Evolutionary conservation across 306 rosid genomes (phyloP), one percentile per base, ranked within the genome.

Genomic region (Glycine soja): DNA sequence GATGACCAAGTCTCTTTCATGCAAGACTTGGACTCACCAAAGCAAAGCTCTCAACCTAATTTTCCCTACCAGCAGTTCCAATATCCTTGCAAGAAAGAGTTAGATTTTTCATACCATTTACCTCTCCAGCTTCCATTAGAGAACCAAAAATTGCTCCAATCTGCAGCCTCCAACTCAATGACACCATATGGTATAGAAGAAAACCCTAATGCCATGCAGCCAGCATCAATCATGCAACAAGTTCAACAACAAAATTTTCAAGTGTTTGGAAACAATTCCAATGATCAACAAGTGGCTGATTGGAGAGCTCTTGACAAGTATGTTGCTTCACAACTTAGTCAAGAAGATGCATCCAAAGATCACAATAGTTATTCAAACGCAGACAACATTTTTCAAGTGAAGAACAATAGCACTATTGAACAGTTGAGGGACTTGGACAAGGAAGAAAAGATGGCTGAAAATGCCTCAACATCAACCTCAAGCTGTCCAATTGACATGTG

Each of bases 271-370:
- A 45, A 69, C 74, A 77, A 80, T 63, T 24, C 13, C 91, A 75
- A 32, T 64, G 43, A 45, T 11, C 92, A 90, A 70, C 92, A 90
- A 67, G 84, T 91, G 8, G 91, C 74, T 45, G 97, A 94, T 90
- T 94, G 98, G 98, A 76, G 98, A 32, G 93, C 90, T 70, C 91
- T 94, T 14, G 97, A 94, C 86, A 94, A 94, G 78, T 94, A 88
- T 91, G 98, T 94, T 46, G 98, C 98, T 70, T 94, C 97, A 43
- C 98, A 94, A 67, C 97, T 94, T 36, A 91, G 97, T 80, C 97
- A 90, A 11, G 87, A 89, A 45, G 74, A 85, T 74, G 89, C 74
- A 54, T 64, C 88, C 30, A 24, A 24, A 24, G 30, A 24, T 24
- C 30, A 24, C 30, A 24, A 24, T 24, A 24, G 30, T 24, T 24